Evolutionary conservation across 208 protist species (phyloP).

Genomic region (Acanthamoeba healyi): DNA sequence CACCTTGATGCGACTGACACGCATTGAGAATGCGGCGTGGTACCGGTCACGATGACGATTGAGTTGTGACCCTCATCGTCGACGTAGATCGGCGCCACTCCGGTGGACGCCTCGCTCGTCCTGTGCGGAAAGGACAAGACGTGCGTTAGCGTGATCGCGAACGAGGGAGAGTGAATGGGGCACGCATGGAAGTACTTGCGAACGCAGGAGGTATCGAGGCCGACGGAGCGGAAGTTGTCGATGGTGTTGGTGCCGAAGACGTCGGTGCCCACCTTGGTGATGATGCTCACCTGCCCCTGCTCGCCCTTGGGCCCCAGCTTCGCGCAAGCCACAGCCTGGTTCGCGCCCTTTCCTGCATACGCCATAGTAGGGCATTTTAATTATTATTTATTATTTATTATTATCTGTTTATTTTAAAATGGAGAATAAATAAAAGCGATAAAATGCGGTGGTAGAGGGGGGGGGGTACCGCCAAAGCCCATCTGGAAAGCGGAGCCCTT

Average conservation of each 20-base stretch:
- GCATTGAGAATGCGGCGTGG: too few relatives aligned
- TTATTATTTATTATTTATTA: too few relatives aligned
- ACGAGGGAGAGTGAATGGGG: too few relatives aligned
- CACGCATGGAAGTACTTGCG: too few relatives aligned
- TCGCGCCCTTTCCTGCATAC: constrained; percentile 13
- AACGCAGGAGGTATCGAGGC: constrained; percentile 4
- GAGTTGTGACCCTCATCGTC: constrained; percentile 32
- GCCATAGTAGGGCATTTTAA: too few relatives aligned
- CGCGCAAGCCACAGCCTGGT: constrained; percentile 42
- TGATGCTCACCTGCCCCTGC: not conserved
- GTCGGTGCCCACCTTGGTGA: constrained; percentile 33
- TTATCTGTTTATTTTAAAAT: too few relatives aligned
- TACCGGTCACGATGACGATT: constrained; percentile 37
- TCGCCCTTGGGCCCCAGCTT: not conserved
- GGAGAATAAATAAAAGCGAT: not conserved
- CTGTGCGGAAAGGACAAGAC: too few relatives aligned
- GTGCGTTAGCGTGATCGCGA: too few relatives aligned
- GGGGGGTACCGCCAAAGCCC: constrained; percentile 1
- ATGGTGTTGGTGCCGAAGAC: not conserved
- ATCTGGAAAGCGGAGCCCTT: constrained; percentile 32
- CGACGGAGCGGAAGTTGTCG: not conserved
- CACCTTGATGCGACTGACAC: too few relatives aligned
- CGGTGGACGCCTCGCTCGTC: constrained; percentile 1
- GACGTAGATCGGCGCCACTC: constrained; percentile 38
- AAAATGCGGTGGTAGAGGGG: too few relatives aligned